A percentile compares a stretch with the other conserved stretches of the same genome.
Conservation (phyloP, 441 rosid genomes). For the Heliophila coronopifolia region DNA sequence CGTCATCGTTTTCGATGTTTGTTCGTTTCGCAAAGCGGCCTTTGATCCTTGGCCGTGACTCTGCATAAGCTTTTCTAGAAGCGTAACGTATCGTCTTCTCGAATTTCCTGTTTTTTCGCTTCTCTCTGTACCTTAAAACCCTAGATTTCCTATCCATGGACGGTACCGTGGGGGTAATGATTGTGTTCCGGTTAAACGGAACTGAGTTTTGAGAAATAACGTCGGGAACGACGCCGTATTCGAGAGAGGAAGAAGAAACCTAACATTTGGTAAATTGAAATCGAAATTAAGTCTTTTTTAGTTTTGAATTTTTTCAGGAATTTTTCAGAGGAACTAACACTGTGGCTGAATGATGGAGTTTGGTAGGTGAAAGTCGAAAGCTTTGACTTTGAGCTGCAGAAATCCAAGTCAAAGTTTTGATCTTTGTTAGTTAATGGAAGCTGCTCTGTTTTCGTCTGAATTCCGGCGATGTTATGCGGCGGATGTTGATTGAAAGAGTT, state of each 20-base stretch:
- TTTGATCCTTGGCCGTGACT: conserved; percentile 84
- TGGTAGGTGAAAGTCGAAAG: conserved; percentile 48
- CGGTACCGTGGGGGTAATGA: too few species aligned
- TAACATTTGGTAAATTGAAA: too few species aligned
- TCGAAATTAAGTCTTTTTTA: too few species aligned
- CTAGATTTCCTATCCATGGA: conserved; percentile 77
- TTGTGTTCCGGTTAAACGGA: too few species aligned
- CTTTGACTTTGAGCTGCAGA: conserved; percentile 62
- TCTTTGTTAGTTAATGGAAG: conserved; percentile 36
- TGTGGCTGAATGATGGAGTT: conserved; percentile 50
- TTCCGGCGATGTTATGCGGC: conserved; percentile 24
- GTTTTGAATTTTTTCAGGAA: too few species aligned
- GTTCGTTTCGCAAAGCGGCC: conserved; percentile 87
- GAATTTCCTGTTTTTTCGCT: conserved; percentile 85
- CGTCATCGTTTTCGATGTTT: conserved; percentile 38
- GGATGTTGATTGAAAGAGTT: conserved; percentile 30
- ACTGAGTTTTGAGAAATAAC: conserved; percentile 46
- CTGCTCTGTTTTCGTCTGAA: conserved; percentile 44
- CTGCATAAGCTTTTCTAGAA: conserved; percentile 89
- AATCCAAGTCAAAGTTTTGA: conserved; percentile 55
- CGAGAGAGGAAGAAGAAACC: too few species aligned
- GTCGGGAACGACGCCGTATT: conserved; percentile 51
- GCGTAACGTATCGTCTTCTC: conserved; percentile 97
- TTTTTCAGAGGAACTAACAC: conserved; percentile 52
- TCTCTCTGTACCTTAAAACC: conserved; percentile 92